Conservation (phyloP, 257 asterid genomes). For the Knoxia roxburghii region DNA sequence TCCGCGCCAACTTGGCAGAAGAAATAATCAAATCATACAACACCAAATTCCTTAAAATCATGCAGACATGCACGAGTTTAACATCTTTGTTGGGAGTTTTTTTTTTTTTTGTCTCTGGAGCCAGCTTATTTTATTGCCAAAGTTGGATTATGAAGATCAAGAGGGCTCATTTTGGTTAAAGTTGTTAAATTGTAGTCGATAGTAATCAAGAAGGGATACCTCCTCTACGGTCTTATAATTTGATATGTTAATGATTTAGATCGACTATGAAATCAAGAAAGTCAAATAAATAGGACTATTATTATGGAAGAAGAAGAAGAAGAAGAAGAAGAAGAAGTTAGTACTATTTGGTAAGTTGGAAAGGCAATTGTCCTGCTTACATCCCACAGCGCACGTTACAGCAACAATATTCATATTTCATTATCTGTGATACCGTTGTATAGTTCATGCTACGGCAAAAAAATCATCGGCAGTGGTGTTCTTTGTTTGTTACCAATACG, state of each 20-base stretch:
- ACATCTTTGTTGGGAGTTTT: too few species aligned
- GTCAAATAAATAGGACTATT: too few species aligned
- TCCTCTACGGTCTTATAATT: too few species aligned
- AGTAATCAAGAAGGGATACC: too few species aligned
- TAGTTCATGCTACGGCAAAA: neutral
- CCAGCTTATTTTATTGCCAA: too few species aligned
- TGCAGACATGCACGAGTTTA: too few species aligned
- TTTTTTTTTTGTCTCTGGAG: too few species aligned
- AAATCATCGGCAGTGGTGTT: neutral
- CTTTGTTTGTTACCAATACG: constrained; percentile 10
- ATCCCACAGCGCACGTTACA: constrained; percentile 1
- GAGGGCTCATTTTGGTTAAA: too few species aligned
- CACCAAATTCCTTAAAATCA: neutral
- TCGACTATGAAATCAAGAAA: too few species aligned
- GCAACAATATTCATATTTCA: neutral
- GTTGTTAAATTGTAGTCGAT: too few species aligned
- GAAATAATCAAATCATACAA: neutral
- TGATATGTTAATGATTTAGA: too few species aligned
- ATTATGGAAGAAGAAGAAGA: neutral
- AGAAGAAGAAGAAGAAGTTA: neutral
- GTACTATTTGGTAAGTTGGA: neutral
- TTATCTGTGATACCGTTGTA: constrained; percentile 1
- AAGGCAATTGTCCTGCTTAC: neutral
- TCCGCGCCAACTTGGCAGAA: neutral
- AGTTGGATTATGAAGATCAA: too few species aligned